Evolutionary conservation across 495 filamentous ascomycete species (phyloP).

Genomic region (Neurospora sublineolata): DNA sequence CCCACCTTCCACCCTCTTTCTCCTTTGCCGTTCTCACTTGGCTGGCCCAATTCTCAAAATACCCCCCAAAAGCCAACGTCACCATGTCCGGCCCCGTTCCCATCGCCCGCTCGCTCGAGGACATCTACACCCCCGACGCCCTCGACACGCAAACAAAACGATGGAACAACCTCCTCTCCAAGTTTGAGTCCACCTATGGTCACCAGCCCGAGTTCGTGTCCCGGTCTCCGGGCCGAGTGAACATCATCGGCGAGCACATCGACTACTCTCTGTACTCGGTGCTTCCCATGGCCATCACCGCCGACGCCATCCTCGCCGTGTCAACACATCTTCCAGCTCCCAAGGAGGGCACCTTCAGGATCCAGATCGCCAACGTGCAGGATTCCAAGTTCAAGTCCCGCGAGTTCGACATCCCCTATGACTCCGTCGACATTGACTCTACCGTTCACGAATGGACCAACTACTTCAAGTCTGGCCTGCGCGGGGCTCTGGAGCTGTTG

Average conservation of each 20-base stretch:
- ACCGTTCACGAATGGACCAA: slow-evolving; percentile 90
- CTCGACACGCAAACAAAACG: slow-evolving; percentile 45
- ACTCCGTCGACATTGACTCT: slow-evolving; percentile 67
- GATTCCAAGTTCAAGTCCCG: slow-evolving; percentile 62
- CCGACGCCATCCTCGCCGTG: slow-evolving; percentile 82
- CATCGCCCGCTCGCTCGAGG: slow-evolving; percentile 44
- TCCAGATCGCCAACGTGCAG: slow-evolving; percentile 65
- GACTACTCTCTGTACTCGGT: slow-evolving; percentile 97
- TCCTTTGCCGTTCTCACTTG: neutral
- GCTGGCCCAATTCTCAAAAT: neutral
- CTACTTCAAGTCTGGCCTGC: slow-evolving; percentile 89
- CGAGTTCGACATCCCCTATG: slow-evolving; percentile 59
- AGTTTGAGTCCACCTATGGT: slow-evolving; percentile 65
- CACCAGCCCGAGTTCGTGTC: slow-evolving; percentile 68
- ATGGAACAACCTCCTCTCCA: slow-evolving; percentile 59
- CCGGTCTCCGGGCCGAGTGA: slow-evolving; percentile 85
- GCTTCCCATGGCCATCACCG: slow-evolving; percentile 85
- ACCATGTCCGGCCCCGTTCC: slow-evolving; percentile 50
- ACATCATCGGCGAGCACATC: slow-evolving; percentile 98
- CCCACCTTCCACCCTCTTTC: neutral
- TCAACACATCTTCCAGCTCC: slow-evolving; percentile 40
- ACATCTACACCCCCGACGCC: slow-evolving; percentile 59
- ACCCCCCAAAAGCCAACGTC: neutral
- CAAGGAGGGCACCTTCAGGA: slow-evolving; percentile 25
- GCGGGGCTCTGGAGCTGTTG: slow-evolving; percentile 69